Evolutionary conservation across 208 protist genomes (phyloP).

Genomic region (Leishmania martiniquensis): DNA sequence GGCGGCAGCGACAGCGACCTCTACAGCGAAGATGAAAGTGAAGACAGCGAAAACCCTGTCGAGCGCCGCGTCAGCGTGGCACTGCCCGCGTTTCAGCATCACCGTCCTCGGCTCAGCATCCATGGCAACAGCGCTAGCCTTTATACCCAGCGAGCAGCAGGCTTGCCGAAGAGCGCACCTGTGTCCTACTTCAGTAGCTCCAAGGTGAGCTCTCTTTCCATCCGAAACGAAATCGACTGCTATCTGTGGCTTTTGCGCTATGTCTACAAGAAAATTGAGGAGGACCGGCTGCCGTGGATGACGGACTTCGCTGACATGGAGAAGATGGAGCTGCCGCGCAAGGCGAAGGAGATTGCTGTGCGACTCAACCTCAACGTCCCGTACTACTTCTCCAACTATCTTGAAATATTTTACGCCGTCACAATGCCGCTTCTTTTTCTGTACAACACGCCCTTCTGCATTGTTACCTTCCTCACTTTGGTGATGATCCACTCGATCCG

Average conservation of each 20-base stretch:
- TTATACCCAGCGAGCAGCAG: neutral
- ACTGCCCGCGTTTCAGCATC: neutral
- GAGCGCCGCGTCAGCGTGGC: conserved; percentile 4
- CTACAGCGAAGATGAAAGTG: conserved; percentile 35
- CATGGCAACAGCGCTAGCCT: neutral
- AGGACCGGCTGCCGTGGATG: conserved; percentile 74
- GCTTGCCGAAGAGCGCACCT: neutral
- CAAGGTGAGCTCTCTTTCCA: conserved; percentile 25
- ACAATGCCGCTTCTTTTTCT: conserved; percentile 70
- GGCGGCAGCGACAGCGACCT: conserved; percentile 22
- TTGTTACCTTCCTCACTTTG: conserved; percentile 38
- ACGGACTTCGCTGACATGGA: conserved; percentile 64
- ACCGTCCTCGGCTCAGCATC: neutral
- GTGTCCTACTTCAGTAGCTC: conserved; percentile 47
- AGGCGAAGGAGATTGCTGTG: conserved; percentile 41
- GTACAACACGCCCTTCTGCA: conserved; percentile 63
- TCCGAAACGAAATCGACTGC: conserved; percentile 31
- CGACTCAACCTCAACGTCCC: conserved; percentile 86
- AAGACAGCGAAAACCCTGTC: conserved; percentile 16
- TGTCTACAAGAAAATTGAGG: conserved; percentile 36
- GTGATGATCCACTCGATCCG: conserved; percentile 49
- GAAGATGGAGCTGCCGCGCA: conserved; percentile 57
- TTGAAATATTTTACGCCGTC: conserved; percentile 59
- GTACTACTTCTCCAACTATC: conserved; percentile 84
- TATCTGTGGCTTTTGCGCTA: conserved; percentile 16